Evolutionary conservation across 495 filamentous ascomycete species (phyloP).

Genomic region (Podospora bellae-mahoneyi): DNA sequence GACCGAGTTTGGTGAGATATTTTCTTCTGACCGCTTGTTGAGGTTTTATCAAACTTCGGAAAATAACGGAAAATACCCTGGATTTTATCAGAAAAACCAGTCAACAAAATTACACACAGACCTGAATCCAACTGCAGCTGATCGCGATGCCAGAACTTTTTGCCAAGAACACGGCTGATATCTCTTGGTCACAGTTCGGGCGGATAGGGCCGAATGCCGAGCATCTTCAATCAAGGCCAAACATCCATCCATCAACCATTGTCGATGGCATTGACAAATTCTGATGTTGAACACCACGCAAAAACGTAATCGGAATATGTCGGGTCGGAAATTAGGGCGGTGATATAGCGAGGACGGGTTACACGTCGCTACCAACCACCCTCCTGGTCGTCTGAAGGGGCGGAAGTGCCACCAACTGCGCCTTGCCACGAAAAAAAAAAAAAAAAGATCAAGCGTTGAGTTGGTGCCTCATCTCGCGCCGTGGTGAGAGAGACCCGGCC

Average conservation of each 20-base stretch:
- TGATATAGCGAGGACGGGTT: not conserved
- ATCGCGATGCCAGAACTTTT: not conserved
- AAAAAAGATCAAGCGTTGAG: not conserved
- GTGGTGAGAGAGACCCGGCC: not conserved
- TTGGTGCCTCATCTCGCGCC: not conserved
- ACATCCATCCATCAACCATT: not conserved
- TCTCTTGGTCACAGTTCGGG: not conserved
- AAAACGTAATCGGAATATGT: not conserved
- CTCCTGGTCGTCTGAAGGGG: not conserved
- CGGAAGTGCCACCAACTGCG: conserved; percentile 14
- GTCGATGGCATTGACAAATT: conserved; percentile 1
- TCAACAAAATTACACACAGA: not conserved
- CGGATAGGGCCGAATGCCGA: not conserved
- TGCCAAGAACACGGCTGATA: not conserved
- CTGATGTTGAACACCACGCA: not conserved
- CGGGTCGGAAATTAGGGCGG: conserved; percentile 1
- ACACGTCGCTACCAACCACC: conserved; percentile 1
- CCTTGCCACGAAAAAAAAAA: conserved; percentile 12
- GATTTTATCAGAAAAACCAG: not conserved
- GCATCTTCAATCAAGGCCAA: not conserved
- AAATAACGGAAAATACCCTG: not conserved
- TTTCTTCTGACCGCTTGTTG: not conserved
- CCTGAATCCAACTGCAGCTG: not conserved
- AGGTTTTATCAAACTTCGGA: not conserved
- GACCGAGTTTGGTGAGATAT: not conserved